phyloP scores from a whole-genome alignment of 495 filamentous ascomycete species.

The Tricharina praecox region DNA sequence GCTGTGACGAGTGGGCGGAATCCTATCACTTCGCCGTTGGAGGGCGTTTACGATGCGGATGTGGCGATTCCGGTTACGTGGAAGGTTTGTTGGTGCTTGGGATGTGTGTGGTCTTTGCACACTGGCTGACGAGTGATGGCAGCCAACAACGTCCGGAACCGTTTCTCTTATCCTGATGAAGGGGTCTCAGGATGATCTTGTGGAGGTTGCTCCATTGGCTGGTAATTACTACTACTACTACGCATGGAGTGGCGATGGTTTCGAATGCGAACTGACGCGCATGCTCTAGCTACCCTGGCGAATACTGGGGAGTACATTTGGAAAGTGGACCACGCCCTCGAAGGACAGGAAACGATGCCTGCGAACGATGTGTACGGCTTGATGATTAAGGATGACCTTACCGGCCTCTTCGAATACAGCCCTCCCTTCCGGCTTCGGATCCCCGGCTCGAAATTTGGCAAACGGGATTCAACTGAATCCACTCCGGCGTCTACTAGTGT shows the following conservation, averaged over 20 bases:
- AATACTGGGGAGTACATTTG: conserved; percentile 22
- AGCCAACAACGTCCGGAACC: conserved; percentile 24
- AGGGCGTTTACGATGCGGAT: conserved; percentile 9
- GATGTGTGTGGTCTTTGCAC: neutral
- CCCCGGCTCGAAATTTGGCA: conserved; percentile 13
- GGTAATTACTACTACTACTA: conserved; percentile 8
- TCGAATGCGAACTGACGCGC: conserved; percentile 5
- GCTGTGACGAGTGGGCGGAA: conserved; percentile 13
- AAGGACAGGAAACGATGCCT: conserved; percentile 18
- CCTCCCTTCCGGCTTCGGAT: conserved; percentile 21
- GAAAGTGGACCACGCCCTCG: conserved; percentile 19
- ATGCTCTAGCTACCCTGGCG: conserved; percentile 11
- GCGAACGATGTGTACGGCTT: conserved; percentile 21
- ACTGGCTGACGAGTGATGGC: neutral
- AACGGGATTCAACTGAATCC: neutral
- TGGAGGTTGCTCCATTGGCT: conserved; percentile 19
- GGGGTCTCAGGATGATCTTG: conserved; percentile 18
- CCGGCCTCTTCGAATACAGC: conserved; percentile 21
- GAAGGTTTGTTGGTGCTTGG: conserved; percentile 13
- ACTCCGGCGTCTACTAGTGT: neutral
- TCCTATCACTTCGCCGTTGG: conserved; percentile 21
- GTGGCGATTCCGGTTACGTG: conserved; percentile 17
- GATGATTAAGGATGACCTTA: conserved; percentile 22
- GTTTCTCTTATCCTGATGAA: conserved; percentile 21
- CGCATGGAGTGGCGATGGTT: neutral